phyloP scores from a whole-genome alignment of 164 flowering plant species.

The Chloranthus sessilifolius region DNA sequence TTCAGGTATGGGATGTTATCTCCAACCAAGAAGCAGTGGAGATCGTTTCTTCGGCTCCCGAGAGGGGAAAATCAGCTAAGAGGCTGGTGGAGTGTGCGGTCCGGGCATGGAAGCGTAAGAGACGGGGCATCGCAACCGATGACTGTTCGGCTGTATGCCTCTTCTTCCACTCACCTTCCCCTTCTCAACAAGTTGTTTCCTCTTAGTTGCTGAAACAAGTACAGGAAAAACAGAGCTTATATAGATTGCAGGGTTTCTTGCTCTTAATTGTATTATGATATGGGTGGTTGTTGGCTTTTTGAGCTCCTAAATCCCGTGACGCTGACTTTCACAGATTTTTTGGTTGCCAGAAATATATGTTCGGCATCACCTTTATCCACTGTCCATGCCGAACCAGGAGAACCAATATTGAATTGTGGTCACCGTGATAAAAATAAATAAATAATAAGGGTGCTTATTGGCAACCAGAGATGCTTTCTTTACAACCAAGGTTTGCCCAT shows the following conservation, averaged over 20 bases:
- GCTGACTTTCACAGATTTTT: too few species aligned
- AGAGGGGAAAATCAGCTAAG: slow-evolving; percentile 66
- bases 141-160: slow-evolving; percentile 94
- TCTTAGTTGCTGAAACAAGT: slow-evolving; percentile 1
- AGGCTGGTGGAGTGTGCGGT: slow-evolving; percentile 61
- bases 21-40: slow-evolving; percentile 87
- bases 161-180: slow-evolving; percentile 52
- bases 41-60: slow-evolving; percentile 60
- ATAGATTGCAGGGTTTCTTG: background rate
- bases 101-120: slow-evolving; percentile 72
- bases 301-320: too few species aligned
- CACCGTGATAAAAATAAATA: too few species aligned
- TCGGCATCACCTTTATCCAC: too few species aligned
- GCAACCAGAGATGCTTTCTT: too few species aligned
- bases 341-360: too few species aligned
- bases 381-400: too few species aligned
- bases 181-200: slow-evolving; percentile 12
- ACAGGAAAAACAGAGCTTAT: slow-evolving; percentile 7
- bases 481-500: too few species aligned
- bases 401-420: too few species aligned
- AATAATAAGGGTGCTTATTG: too few species aligned
- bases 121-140: slow-evolving; percentile 63
- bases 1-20: slow-evolving; percentile 95
- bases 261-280: slow-evolving; percentile 1
- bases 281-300: background rate